Evolutionary conservation across 228 moss, liverwort and hornwort genomes (phyloP).

Genomic region (Sphagnum magellanicum): DNA sequence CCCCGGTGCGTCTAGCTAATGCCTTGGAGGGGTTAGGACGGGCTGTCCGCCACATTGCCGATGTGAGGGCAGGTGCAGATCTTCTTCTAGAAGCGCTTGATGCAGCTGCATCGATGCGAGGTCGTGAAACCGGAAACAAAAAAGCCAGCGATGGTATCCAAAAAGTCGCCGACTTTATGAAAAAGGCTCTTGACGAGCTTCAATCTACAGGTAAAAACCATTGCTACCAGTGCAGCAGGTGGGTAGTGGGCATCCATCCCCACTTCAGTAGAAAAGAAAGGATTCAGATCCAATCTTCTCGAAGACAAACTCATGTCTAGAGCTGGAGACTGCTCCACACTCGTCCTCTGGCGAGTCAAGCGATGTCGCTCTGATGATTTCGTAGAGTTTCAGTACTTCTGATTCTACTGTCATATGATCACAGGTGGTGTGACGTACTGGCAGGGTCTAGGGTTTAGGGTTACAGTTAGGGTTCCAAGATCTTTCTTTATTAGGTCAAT

Average conservation of each 20-base stretch:
- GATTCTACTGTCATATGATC: no score
- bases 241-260: not conserved
- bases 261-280: no score
- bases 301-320: not conserved
- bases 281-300: no score
- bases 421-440: not conserved
- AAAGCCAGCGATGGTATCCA: constrained; percentile 55
- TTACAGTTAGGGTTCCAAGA: not conserved
- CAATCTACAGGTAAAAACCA: constrained; percentile 40
- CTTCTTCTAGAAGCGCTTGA: constrained; percentile 69
- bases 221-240: not conserved
- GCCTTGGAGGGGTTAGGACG: constrained; percentile 63
- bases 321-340: not conserved
- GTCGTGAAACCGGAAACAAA: constrained; percentile 40
- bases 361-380: no score
- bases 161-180: constrained; percentile 46
- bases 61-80: constrained; percentile 70
- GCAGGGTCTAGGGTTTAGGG: not conserved
- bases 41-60: constrained; percentile 69
- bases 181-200: constrained; percentile 55
- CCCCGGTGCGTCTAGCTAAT: constrained; percentile 57
- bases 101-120: constrained; percentile 32
- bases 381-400: no score
- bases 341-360: not conserved
- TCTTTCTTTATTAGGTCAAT: no score